Conservation (phyloP, 495 filamentous ascomycete genomes). For the Daldinia decipiens region DNA sequence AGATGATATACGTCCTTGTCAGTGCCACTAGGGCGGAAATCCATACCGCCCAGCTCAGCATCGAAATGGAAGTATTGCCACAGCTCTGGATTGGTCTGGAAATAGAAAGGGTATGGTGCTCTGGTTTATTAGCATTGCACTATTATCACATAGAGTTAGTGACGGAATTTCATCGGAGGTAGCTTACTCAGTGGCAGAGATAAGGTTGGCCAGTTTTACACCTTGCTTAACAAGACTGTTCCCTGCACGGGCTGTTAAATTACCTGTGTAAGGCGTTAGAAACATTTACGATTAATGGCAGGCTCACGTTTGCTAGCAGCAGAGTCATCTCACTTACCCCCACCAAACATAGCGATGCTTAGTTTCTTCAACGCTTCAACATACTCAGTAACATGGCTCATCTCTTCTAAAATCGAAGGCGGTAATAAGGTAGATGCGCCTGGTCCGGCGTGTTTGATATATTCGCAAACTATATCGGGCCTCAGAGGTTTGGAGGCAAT, state of each 20-base stretch:
- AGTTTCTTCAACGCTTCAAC: conserved; percentile 47
- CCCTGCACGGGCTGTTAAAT: conserved; percentile 33
- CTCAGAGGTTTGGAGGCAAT: conserved; percentile 47
- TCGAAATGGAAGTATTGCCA: conserved; percentile 65
- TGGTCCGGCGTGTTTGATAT: conserved; percentile 44
- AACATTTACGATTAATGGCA: not conserved
- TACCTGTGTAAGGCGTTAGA: conserved; percentile 5
- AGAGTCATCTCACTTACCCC: conserved; percentile 42
- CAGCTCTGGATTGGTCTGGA: conserved; percentile 51
- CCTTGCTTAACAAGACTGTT: conserved; percentile 48
- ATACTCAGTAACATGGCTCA: conserved; percentile 47
- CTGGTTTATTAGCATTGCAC: conserved; percentile 1
- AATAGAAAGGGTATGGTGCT: conserved; percentile 48
- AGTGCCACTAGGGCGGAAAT: conserved; percentile 53
- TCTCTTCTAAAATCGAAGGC: conserved; percentile 57
- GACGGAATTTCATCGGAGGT: not conserved
- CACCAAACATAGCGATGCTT: conserved; percentile 50
- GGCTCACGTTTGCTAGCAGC: not conserved
- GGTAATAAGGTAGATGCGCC: conserved; percentile 47
- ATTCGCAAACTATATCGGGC: conserved; percentile 45
- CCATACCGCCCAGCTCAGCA: conserved; percentile 52
- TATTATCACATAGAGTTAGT: not conserved
- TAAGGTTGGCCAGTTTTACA: conserved; percentile 46
- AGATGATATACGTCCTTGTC: conserved; percentile 62
- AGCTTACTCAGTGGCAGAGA: conserved; percentile 56